Evolutionary conservation across 495 filamentous ascomycete genomes (phyloP), one percentile per base, ranked within the genome.

Genomic region (Cudoniella acicularis): DNA sequence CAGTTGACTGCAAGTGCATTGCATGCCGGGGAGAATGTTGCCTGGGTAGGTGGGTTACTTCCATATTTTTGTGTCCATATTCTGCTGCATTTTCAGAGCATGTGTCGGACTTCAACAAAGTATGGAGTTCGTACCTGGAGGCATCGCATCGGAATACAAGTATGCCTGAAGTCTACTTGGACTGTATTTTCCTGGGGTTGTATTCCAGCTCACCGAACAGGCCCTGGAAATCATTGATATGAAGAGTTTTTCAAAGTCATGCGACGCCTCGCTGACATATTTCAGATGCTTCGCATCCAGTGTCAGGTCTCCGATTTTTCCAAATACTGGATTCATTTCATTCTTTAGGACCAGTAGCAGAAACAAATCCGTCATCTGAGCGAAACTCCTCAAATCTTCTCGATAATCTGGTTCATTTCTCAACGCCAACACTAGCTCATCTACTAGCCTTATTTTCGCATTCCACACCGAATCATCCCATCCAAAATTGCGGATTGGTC

Each of bases 11-110:
- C 81, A n/a, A 82, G 79, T 66, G 82, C 84, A 53, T 73, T 96
- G 18, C 63, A 73, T 42, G 77, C 77, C 49, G 84, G 87, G 36
- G 70, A 79, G 18, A 75, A 79, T 45, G 91, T 95, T 10, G 78
- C 92, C 25, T 97, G 92, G 92, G 85, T 96, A 74, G 91, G 91
- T 94, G 73, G 69, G 84, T 80, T 65, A 48, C 18, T 43, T 56
- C 54, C 54, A 57, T 17, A 6, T 46, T 46, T n/a, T 17, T 49
- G 36, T 30, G 36, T 59, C 22, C 8, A 17, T 30, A 17, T 4
- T 21, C 3, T 49, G 49, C 10, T 13, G 13, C 11, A 20, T 20
- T 21, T 11, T n/a, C 17, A 10, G n/a, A 51, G 22, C 9, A 8
- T 23, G 46, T 9, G 8, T 9, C 9, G 9, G 18, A 17, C 9